phyloP scores from a whole-genome alignment of 2,329 filamentous ascomycete species.

The Cladosporium austrohemisphaericum region DNA sequence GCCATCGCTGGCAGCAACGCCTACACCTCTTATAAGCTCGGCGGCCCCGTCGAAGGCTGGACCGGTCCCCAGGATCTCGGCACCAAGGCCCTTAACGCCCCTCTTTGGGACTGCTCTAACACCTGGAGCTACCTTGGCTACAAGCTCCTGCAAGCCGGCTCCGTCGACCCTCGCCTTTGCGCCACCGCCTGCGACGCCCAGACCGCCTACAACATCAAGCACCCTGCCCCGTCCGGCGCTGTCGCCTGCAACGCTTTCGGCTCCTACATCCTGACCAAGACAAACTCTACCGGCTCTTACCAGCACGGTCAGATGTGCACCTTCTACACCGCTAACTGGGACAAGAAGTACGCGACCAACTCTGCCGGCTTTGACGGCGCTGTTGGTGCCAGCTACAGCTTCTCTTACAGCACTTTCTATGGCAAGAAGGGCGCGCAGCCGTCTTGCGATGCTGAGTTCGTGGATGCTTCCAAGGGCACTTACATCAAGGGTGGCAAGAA shows the following conservation, averaged over 20 bases:
- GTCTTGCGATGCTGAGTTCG: not conserved
- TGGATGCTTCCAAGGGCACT: not conserved
- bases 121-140: conserved; percentile 26
- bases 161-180: conserved; percentile 31
- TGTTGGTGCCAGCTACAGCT: not conserved
- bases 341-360: conserved; percentile 1
- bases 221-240: not conserved
- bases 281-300: conserved; percentile 12
- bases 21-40: conserved; percentile 21
- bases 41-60: conserved; percentile 15
- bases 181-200: conserved; percentile 26
- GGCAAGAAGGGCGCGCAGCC: not conserved
- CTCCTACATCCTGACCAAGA: conserved; percentile 12
- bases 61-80: conserved; percentile 1
- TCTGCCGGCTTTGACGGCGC: not conserved
- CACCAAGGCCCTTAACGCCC: conserved; percentile 3
- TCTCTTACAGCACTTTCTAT: conserved; percentile 1
- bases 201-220: not conserved
- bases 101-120: conserved; percentile 20
- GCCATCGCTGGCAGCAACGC: conserved; percentile 44
- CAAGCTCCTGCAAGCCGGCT: conserved; percentile 26
- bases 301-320: conserved; percentile 13
- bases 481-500: conserved; percentile 2
- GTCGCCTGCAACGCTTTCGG: conserved; percentile 12
- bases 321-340: conserved; percentile 9